Evolutionary conservation across 108 stramenopile genomes (phyloP).

Genomic region (Mayamaea pseudoterrestris): DNA sequence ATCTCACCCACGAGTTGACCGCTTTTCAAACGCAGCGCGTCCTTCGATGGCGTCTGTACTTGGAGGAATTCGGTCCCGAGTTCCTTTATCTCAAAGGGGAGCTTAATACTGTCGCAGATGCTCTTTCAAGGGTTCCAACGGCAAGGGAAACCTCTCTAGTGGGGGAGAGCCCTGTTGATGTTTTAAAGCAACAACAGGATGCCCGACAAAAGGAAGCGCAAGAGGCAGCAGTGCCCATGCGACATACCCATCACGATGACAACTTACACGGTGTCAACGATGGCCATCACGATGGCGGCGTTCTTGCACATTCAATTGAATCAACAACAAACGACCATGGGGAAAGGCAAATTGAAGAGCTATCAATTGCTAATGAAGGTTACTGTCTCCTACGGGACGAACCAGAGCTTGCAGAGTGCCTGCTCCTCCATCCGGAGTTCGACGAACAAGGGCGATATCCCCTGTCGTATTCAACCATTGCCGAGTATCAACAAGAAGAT

Average conservation of each 20-base stretch:
- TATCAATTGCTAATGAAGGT: too few species aligned
- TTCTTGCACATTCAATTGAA: too few species aligned
- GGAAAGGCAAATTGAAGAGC: too few species aligned
- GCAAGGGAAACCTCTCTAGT: slow-evolving; percentile 25
- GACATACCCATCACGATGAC: not conserved
- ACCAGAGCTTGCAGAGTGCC: too few species aligned
- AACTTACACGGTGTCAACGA: too few species aligned
- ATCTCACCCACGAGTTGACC: slow-evolving; percentile 3
- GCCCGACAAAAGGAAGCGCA: not conserved
- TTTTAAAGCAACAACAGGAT: not conserved
- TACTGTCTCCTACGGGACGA: too few species aligned
- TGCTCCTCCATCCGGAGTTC: too few species aligned
- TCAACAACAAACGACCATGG: too few species aligned
- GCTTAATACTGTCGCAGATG: slow-evolving; percentile 31
- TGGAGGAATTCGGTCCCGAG: slow-evolving; percentile 27
- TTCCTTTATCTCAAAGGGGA: slow-evolving; percentile 24
- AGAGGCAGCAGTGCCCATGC: not conserved
- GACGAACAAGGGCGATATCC: too few species aligned
- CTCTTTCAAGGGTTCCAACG: slow-evolving; percentile 4
- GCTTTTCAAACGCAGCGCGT: slow-evolving; percentile 16
- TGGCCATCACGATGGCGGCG: too few species aligned
- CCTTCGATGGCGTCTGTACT: slow-evolving; percentile 26
- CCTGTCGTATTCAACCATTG: not conserved
- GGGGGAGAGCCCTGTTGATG: slow-evolving; percentile 10
- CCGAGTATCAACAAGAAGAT: too few species aligned